phyloP scores from a whole-genome alignment of 2,329 filamentous ascomycete genomes.

The Ophiosphaerella narmari region DNA sequence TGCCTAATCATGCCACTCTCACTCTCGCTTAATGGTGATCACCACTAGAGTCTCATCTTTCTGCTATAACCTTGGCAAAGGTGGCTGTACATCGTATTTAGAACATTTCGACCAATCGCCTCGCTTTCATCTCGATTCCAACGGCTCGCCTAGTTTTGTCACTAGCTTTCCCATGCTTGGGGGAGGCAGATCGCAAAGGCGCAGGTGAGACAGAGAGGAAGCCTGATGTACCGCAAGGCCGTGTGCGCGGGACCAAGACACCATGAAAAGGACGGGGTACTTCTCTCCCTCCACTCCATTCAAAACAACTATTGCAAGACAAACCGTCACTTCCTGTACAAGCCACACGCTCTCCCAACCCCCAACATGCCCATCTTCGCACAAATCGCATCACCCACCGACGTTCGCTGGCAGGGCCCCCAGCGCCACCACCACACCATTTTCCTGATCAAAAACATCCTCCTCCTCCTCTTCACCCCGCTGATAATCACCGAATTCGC shows the following conservation, averaged over 20 bases:
- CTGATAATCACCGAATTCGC: slow-evolving; percentile 15
- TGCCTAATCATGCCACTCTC: no score
- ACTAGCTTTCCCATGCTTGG: background rate
- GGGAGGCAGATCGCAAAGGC: background rate
- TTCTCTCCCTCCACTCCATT: background rate
- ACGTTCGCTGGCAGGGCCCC: slow-evolving; percentile 13
- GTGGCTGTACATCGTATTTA: slow-evolving; percentile 5
- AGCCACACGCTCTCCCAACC: background rate
- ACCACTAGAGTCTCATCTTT: background rate
- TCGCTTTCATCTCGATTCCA: background rate
- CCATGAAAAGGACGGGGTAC: background rate
- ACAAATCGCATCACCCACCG: slow-evolving; percentile 4
- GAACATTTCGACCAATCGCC: background rate
- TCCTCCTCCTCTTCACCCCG: slow-evolving; percentile 13
- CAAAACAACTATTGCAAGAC: no score
- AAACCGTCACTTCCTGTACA: background rate
- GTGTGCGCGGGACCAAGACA: background rate
- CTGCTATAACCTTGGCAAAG: slow-evolving; percentile 3
- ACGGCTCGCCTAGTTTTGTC: background rate
- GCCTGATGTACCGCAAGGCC: slow-evolving; percentile 6
- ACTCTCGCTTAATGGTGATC: slow-evolving; percentile 1
- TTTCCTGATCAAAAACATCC: slow-evolving; percentile 11
- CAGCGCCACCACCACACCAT: slow-evolving; percentile 12
- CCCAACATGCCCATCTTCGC: slow-evolving; percentile 8
- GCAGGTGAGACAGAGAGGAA: background rate